Evolutionary conservation across 345 rosid genomes (phyloP).

Genomic region (Populus euphratica): DNA sequence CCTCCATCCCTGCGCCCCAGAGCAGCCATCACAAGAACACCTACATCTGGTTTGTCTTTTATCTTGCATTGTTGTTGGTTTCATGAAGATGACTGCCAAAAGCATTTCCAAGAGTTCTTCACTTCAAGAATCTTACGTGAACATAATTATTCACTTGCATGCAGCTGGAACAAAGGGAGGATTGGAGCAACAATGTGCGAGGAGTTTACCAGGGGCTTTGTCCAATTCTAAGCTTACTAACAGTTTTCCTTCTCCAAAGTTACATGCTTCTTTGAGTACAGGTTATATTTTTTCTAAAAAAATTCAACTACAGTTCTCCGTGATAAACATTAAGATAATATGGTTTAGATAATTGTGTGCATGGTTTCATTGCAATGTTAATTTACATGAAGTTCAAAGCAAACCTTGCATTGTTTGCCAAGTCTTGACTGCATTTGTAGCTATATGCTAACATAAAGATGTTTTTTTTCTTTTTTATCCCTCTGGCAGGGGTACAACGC

Average conservation of each 20-base stretch:
- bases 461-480: neutral
- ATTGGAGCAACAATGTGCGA: slow-evolving; percentile 46
- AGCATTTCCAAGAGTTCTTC: too few relatives aligned
- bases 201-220: slow-evolving; percentile 46
- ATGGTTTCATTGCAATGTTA: too few relatives aligned
- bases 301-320: too few relatives aligned
- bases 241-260: slow-evolving; percentile 46
- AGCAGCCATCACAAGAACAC: slow-evolving; percentile 49
- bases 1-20: slow-evolving; percentile 81
- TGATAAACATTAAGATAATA: too few relatives aligned
- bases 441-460: too few relatives aligned
- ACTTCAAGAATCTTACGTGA: too few relatives aligned
- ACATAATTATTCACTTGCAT: neutral
- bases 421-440: too few relatives aligned
- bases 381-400: too few relatives aligned
- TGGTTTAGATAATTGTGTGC: too few relatives aligned
- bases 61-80: neutral
- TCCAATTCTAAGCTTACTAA: slow-evolving; percentile 44
- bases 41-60: slow-evolving; percentile 56
- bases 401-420: too few relatives aligned
- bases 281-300: slow-evolving; percentile 21
- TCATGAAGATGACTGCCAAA: neutral
- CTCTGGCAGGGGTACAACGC: slow-evolving; percentile 51
- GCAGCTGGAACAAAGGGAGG: slow-evolving; percentile 55
- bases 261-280: slow-evolving; percentile 41